Conservation (phyloP, 2,329 filamentous ascomycete species). For the Penicillium sp. region DNA sequence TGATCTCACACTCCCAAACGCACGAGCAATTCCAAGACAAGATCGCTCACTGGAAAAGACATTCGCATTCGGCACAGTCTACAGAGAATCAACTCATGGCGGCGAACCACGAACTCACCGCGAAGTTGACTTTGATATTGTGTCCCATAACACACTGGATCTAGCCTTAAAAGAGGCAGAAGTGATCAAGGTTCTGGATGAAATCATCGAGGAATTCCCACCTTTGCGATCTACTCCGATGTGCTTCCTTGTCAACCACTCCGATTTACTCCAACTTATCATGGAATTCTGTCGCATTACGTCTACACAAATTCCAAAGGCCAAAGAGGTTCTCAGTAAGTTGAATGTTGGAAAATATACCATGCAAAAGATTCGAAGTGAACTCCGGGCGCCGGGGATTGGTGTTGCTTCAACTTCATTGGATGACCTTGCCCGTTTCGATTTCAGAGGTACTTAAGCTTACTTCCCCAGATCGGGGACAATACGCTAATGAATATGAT, state of each 20-base stretch:
- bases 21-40: slow-evolving; percentile 71
- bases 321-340: slow-evolving; percentile 81
- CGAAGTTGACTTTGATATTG: slow-evolving; percentile 94
- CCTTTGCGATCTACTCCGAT: slow-evolving; percentile 68
- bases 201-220: slow-evolving; percentile 79
- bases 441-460: slow-evolving; percentile 68
- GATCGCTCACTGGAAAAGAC: slow-evolving; percentile 67
- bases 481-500: slow-evolving; percentile 53
- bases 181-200: slow-evolving; percentile 89
- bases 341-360: slow-evolving; percentile 77
- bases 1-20: slow-evolving; percentile 86
- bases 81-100: slow-evolving; percentile 72
- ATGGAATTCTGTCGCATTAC: slow-evolving; percentile 86
- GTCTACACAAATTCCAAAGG: slow-evolving; percentile 62
- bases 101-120: slow-evolving; percentile 79
- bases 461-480: slow-evolving; percentile 45
- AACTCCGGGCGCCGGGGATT: slow-evolving; percentile 75
- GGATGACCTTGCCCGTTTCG: slow-evolving; percentile 85
- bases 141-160: slow-evolving; percentile 78
- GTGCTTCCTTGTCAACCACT: slow-evolving; percentile 89
- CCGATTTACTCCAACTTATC: slow-evolving; percentile 79
- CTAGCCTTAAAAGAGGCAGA: slow-evolving; percentile 89
- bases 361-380: slow-evolving; percentile 78
- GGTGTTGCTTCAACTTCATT: slow-evolving; percentile 85
- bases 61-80: slow-evolving; percentile 85